A percentile compares a stretch with the other conserved stretches of the same genome.
Evolutionary conservation across 1,139 yeast species (phyloP).

Genomic region (Candida neerlandica): DNA sequence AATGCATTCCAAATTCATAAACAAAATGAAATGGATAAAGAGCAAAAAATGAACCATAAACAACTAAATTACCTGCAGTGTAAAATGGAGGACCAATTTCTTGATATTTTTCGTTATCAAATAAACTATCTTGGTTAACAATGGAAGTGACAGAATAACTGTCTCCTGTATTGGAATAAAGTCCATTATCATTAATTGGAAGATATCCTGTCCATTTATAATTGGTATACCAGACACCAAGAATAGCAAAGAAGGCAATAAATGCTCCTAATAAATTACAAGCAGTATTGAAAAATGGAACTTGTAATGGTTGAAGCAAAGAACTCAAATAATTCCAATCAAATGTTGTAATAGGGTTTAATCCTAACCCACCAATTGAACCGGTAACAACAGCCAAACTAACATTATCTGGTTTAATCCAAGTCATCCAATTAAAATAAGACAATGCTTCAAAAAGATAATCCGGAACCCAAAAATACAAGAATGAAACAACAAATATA

Average conservation of each 20-base stretch:
- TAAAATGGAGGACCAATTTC: conserved; percentile 51
- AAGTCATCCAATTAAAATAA: conserved; percentile 40
- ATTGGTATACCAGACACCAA: conserved; percentile 54
- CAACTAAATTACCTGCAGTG: conserved; percentile 43
- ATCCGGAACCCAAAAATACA: conserved; percentile 40
- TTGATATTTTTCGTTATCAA: conserved; percentile 45
- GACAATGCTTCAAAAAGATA: conserved; percentile 35
- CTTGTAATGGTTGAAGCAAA: conserved; percentile 22
- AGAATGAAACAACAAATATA: conserved; percentile 25
- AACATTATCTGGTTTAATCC: conserved; percentile 37
- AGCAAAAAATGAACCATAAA: conserved; percentile 60
- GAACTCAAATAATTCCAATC: conserved; percentile 47
- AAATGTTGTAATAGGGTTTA: conserved; percentile 58
- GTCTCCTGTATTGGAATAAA: conserved; percentile 50
- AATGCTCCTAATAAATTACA: conserved; percentile 47
- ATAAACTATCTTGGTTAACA: conserved; percentile 37
- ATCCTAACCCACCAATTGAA: conserved; percentile 52
- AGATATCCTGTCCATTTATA: conserved; percentile 53
- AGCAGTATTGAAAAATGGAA: conserved; percentile 50
- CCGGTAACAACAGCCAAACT: conserved; percentile 61
- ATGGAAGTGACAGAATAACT: conserved; percentile 43
- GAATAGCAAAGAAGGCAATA: conserved; percentile 43
- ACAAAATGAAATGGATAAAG: conserved; percentile 58
- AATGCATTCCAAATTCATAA: conserved; percentile 40
- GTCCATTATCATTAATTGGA: conserved; percentile 53